Base-by-base conservation (phyloP, 306 rosid species). In the Pachyrhizus erosus region DNA sequence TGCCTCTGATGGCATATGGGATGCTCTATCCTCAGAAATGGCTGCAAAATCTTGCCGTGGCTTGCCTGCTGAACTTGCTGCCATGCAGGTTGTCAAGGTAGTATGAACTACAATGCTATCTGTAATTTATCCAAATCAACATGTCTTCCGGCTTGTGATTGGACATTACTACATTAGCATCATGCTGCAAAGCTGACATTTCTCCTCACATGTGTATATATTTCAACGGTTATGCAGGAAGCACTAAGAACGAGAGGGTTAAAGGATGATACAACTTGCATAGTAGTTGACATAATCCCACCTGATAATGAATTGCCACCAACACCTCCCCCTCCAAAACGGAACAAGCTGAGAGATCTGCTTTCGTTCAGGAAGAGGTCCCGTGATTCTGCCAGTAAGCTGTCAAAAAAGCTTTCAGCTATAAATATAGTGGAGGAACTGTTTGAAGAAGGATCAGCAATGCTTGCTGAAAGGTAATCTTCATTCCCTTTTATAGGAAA, bases 1-100 rank as follows among this genome's bases (percentile, higher is more conserved):
- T 67, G 98, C 98, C 70, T 95, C 98, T 69, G 97, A 95, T 89
- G 98, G 98, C 42, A 95, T 95, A 85, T 95, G 98, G 98, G 98
- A 95, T 64, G 95, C 98, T 31, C 37, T 95, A 64, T 91, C 98
- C 55, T 95, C 98, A 0, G 98, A 95, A 68, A 86, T 78, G 89
- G 94, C 97, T 15, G 97, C 98, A 82, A 92, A 91, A 77, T 88
- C 97, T 66, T 91, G 97, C 75, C 92, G 90, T 14, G 98, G 98
- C 33, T 84, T 93, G 88, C 98, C 96, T 2, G 98, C 98, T 17
- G 97, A 95, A 88, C 97, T 91, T 82, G 98, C 98, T 18, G 96
- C 97, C 37, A 88, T 85, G 89, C 98, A 93, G 89, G 96, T 93
- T 84, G 98, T 95, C 86, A 95, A 93, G 98, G 98, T 93, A 82